phyloP scores from a whole-genome alignment of 495 filamentous ascomycete genomes.

The Darksidea phi region DNA sequence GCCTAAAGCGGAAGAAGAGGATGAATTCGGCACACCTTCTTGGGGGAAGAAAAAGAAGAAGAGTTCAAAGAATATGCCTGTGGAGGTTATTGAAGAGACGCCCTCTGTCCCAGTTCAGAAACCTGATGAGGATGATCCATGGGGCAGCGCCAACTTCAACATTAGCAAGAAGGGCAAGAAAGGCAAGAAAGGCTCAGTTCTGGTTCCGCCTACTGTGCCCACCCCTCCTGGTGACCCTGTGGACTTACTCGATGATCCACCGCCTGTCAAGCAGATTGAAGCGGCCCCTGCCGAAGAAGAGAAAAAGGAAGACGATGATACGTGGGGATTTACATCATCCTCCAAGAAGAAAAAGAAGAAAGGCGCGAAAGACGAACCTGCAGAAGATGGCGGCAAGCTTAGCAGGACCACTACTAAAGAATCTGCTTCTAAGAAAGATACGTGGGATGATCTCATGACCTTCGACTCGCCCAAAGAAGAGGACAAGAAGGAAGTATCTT shows the following conservation, averaged over 20 bases:
- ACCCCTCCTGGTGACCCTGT: slow-evolving; percentile 38
- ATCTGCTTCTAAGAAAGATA: slow-evolving; percentile 33
- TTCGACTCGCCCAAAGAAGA: slow-evolving; percentile 21
- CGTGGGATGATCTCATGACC: slow-evolving; percentile 22
- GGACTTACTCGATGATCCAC: slow-evolving; percentile 18
- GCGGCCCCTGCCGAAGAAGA: slow-evolving; percentile 30
- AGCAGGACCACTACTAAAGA: slow-evolving; percentile 33
- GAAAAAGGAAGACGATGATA: slow-evolving; percentile 25
- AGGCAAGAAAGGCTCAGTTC: slow-evolving; percentile 37
- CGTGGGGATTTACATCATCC: slow-evolving; percentile 15
- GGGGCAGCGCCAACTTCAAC: slow-evolving; percentile 32
- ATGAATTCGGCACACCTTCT: slow-evolving; percentile 31
- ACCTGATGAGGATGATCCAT: slow-evolving; percentile 35
- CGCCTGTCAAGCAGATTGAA: slow-evolving; percentile 25
- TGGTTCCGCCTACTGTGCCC: slow-evolving; percentile 38
- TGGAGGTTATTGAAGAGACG: slow-evolving; percentile 33
- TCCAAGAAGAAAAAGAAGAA: slow-evolving; percentile 41
- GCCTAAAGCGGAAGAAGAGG: slow-evolving; percentile 38
- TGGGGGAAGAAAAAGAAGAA: slow-evolving; percentile 36
- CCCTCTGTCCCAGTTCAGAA: slow-evolving; percentile 21
- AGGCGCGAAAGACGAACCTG: slow-evolving; percentile 25
- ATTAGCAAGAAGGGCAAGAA: slow-evolving; percentile 34
- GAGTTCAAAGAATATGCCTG: slow-evolving; percentile 23
- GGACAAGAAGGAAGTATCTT: slow-evolving; percentile 3
- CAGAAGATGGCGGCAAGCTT: slow-evolving; percentile 35